Percentiles rank a stretch among this genome's conserved stretches.
Conservation (phyloP, 768 basidiomycete species). For the Trametes gibbosa region DNA sequence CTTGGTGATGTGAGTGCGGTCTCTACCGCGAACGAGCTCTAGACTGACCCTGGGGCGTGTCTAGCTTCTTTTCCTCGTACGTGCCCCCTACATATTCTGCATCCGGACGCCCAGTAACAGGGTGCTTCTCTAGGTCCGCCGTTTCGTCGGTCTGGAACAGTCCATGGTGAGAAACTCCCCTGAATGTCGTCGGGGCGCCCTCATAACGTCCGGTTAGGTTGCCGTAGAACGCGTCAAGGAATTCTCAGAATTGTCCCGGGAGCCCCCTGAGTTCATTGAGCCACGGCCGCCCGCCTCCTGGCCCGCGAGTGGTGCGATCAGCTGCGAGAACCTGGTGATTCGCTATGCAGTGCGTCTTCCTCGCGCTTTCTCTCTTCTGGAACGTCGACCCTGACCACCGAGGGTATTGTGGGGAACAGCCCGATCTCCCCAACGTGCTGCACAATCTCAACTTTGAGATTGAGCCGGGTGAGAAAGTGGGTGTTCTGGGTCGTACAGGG, state of each 20-base stretch:
- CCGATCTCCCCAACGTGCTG: constrained; percentile 82
- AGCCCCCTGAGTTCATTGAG: constrained; percentile 83
- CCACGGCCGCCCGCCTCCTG: constrained; percentile 79
- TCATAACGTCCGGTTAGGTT: constrained; percentile 44
- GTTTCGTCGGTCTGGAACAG: constrained; percentile 87
- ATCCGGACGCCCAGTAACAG: constrained; percentile 1
- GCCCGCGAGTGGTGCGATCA: constrained; percentile 70
- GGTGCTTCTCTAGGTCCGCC: constrained; percentile 45
- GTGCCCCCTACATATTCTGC: constrained; percentile 9
- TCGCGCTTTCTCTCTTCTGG: constrained; percentile 10
- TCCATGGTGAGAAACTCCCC: constrained; percentile 62
- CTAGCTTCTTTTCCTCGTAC: constrained; percentile 60
- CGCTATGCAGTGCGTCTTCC: constrained; percentile 63
- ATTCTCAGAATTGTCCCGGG: constrained; percentile 74
- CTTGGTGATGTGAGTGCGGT: constrained; percentile 55
- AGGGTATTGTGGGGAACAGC: constrained; percentile 40
- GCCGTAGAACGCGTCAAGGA: constrained; percentile 89
- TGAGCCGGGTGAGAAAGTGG: constrained; percentile 75
- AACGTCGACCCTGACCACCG: constrained; percentile 5
- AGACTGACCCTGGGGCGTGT: constrained; percentile 21
- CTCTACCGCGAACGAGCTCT: not conserved
- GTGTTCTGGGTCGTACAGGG: constrained; percentile 67
- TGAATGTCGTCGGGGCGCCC: not conserved
- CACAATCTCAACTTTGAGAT: constrained; percentile 77
- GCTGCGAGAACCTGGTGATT: constrained; percentile 73